Evolutionary conservation across 2,329 filamentous ascomycete genomes (phyloP).

Genomic region (Geosmithia morbida): DNA sequence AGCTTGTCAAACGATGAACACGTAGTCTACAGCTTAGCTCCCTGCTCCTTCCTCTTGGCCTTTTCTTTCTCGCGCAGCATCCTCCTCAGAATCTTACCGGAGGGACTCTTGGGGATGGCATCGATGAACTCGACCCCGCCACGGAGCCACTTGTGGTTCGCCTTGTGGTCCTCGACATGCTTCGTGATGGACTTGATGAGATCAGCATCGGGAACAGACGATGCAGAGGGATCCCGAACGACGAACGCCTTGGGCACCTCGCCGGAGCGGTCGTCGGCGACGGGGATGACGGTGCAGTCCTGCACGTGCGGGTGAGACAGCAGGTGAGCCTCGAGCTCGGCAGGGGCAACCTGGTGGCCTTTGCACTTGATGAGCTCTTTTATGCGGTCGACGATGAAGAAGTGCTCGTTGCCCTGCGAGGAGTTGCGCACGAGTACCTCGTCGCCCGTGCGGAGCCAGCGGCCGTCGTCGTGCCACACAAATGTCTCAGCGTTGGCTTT

Average conservation of each 20-base stretch:
- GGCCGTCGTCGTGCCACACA: conserved; percentile 40
- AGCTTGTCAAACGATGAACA: no score
- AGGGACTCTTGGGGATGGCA: conserved; percentile 54
- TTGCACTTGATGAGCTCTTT: conserved; percentile 60
- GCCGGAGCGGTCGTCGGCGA: conserved; percentile 39
- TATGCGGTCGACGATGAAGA: conserved; percentile 65
- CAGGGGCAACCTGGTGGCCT: conserved; percentile 63
- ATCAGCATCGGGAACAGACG: conserved; percentile 37
- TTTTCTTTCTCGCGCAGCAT: conserved; percentile 58
- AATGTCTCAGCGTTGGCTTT: conserved; percentile 68
- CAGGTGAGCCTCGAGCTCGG: conserved; percentile 60
- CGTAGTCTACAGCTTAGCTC: conserved; percentile 44
- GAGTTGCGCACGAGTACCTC: conserved; percentile 53
- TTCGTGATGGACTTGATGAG: conserved; percentile 32
- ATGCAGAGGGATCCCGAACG: conserved; percentile 27
- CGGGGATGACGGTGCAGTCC: conserved; percentile 58
- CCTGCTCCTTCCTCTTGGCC: conserved; percentile 44
- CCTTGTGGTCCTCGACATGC: conserved; percentile 49
- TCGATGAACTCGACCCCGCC: conserved; percentile 47
- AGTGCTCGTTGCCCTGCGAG: conserved; percentile 50
- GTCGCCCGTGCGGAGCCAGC: conserved; percentile 70
- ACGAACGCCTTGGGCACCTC: conserved; percentile 49
- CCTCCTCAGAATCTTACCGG: conserved; percentile 54
- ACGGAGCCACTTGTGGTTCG: conserved; percentile 50
- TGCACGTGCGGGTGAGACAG: conserved; percentile 54